Evolutionary conservation across 805 yeast species (phyloP).

Genomic region (Jamesozyma jinghongensis): DNA sequence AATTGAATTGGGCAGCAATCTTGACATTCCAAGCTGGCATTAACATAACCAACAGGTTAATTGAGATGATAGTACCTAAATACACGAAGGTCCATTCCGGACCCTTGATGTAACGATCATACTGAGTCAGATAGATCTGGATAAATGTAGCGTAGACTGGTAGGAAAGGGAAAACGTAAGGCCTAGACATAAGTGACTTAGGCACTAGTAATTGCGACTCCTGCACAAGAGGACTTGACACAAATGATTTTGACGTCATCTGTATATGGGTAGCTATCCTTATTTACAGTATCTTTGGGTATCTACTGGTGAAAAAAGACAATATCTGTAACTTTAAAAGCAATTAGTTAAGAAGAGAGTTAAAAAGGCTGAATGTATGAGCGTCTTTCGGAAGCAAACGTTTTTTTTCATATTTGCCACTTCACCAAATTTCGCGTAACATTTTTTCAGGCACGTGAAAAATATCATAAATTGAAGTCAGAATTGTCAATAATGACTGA

Average conservation of each 20-base stretch:
- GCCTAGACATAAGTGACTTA: conserved; percentile 48
- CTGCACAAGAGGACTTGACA: conserved; percentile 62
- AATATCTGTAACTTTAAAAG: no score
- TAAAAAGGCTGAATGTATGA: background rate
- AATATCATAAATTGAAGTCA: no score
- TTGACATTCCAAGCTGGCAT: conserved; percentile 91
- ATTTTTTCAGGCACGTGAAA: no score
- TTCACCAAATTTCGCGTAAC: background rate
- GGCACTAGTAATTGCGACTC: conserved; percentile 70
- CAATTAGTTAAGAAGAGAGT: no score
- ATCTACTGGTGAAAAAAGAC: no score
- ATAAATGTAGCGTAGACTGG: conserved; percentile 66
- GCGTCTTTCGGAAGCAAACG: background rate
- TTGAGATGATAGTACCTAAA: conserved; percentile 59
- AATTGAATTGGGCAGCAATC: conserved; percentile 62
- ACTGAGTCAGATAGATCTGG: conserved; percentile 54
- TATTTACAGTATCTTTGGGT: background rate
- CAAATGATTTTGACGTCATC: conserved; percentile 30
- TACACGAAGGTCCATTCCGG: conserved; percentile 94
- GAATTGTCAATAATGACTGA: no score
- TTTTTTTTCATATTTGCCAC: no score
- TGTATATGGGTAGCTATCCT: background rate
- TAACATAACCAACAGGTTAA: conserved; percentile 70
- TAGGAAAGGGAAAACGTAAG: conserved; percentile 77
- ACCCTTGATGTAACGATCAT: conserved; percentile 77